phyloP scores from a whole-genome alignment of 176 grass and related monocot genomes.

The Paspalum vaginatum region DNA sequence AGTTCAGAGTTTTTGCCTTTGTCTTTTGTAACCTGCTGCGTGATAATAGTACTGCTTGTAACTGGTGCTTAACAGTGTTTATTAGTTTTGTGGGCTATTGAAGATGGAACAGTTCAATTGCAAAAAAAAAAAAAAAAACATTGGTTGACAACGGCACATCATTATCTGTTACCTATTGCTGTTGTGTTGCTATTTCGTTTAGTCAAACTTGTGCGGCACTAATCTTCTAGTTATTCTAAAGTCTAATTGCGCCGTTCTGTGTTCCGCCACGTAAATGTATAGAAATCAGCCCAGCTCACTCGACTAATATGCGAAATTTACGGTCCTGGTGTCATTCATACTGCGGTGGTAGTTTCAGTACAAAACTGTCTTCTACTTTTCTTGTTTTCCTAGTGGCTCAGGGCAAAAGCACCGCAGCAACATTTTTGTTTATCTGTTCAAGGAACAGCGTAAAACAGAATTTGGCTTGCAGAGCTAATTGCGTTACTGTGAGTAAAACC shows the following conservation, averaged over 20 bases:
- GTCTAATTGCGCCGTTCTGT: no score
- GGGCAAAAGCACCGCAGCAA: not conserved
- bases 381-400: not conserved
- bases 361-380: not conserved
- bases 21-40: not conserved
- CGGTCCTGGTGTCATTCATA: not conserved
- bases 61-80: not conserved
- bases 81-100: not conserved
- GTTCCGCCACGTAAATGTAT: no score
- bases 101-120: constrained; percentile 3
- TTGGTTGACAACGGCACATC: not conserved
- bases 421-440: no score
- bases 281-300: not conserved
- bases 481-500: not conserved
- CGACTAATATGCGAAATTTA: not conserved
- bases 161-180: not conserved
- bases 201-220: not conserved
- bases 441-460: no score
- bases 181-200: not conserved
- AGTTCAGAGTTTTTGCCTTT: not conserved
- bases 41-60: no score
- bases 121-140: not conserved
- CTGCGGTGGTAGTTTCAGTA: not conserved
- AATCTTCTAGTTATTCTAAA: no score
- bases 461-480: no score